Conservation (phyloP, 306 rosid genomes). For the Spatholobus suberectus region DNA sequence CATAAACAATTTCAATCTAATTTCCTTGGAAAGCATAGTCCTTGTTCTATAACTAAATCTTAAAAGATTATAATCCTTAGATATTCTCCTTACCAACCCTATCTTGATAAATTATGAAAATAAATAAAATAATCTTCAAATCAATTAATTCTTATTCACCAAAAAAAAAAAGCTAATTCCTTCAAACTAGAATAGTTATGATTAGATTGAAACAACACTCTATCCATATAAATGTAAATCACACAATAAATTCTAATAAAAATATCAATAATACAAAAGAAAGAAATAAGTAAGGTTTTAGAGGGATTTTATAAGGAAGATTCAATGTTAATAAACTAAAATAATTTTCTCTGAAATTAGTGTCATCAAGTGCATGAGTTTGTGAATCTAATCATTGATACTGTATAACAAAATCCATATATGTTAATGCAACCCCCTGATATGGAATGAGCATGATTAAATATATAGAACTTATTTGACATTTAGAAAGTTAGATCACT, state of each 20-base stretch:
- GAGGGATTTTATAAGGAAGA: not conserved
- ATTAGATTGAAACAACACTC: not conserved
- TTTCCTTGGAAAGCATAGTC: not conserved
- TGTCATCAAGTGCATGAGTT: not conserved
- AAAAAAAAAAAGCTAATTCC: too few relatives aligned
- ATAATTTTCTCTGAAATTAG: not conserved
- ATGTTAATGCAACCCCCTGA: not conserved
- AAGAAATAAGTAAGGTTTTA: not conserved
- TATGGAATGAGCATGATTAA: not conserved
- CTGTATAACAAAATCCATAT: constrained; percentile 2
- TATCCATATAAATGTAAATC: not conserved
- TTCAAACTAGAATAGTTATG: not conserved
- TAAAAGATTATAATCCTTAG: not conserved
- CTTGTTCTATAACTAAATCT: not conserved
- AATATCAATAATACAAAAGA: not conserved
- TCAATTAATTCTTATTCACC: too few relatives aligned
- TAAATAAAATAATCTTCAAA: not conserved
- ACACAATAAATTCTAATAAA: not conserved
- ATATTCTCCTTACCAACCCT: not conserved
- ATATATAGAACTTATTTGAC: constrained; percentile 1
- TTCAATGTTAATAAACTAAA: not conserved
- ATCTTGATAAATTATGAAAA: not conserved
- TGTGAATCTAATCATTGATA: not conserved
- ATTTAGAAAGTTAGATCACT: not conserved
- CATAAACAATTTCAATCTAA: not conserved